Evolutionary conservation across 805 yeast genomes (phyloP).

Genomic region (Saturnispora ahearnii): DNA sequence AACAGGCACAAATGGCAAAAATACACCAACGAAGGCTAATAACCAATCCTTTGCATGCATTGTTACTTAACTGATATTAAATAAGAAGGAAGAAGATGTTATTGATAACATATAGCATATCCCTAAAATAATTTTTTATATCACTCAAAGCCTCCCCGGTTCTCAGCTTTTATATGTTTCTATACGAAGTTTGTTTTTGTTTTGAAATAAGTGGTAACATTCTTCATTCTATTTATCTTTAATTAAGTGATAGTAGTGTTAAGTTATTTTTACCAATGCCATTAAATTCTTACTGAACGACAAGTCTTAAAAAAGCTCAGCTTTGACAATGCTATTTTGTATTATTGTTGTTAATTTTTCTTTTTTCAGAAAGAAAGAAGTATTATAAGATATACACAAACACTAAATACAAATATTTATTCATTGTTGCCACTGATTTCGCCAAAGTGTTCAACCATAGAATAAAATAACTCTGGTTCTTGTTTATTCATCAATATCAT

Average conservation of each 20-base stretch:
- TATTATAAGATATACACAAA: not conserved
- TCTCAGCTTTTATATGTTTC: too few species aligned
- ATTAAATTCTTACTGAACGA: too few species aligned
- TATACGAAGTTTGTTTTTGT: too few species aligned
- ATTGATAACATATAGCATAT: not conserved
- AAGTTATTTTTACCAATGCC: too few species aligned
- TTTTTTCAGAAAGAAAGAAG: not conserved
- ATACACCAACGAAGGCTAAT: slow-evolving; percentile 55
- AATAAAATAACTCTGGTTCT: slow-evolving; percentile 1
- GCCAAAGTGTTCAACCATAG: not conserved
- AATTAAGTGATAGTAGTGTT: too few species aligned
- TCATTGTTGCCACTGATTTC: not conserved
- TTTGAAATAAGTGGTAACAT: too few species aligned
- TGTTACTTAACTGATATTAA: not conserved
- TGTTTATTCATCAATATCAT: not conserved
- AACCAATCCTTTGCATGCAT: slow-evolving; percentile 42
- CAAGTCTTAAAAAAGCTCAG: too few species aligned
- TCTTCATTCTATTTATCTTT: too few species aligned
- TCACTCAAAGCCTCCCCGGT: too few species aligned
- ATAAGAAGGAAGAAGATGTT: not conserved
- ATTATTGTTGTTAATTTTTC: too few species aligned
- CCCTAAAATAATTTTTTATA: not conserved
- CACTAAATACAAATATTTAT: not conserved
- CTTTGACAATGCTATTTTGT: too few species aligned
- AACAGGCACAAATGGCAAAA: slow-evolving; percentile 68